A percentile compares a stretch with the other conserved stretches of the same genome.
Conservation (phyloP, 805 yeast genomes). For the Candida oleophila region DNA sequence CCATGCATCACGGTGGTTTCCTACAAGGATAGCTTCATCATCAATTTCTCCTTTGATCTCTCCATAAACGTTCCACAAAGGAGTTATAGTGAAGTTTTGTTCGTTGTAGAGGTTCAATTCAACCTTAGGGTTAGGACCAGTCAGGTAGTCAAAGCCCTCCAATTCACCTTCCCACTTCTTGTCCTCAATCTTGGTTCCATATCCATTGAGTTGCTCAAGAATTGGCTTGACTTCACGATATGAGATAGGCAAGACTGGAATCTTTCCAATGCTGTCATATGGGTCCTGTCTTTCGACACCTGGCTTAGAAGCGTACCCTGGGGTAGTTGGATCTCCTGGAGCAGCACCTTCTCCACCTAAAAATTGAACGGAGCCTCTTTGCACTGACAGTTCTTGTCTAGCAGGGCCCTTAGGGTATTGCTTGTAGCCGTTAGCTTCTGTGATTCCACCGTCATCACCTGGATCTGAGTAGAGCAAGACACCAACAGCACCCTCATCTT, state of each 20-base stretch:
- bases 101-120: slow-evolving; percentile 41
- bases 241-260: slow-evolving; percentile 44
- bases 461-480: slow-evolving; percentile 59
- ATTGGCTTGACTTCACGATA: slow-evolving; percentile 46
- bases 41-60: slow-evolving; percentile 39
- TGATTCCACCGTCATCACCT: slow-evolving; percentile 57
- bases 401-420: slow-evolving; percentile 68
- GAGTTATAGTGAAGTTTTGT: slow-evolving; percentile 39
- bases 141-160: slow-evolving; percentile 36
- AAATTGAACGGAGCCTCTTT: slow-evolving; percentile 60
- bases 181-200: slow-evolving; percentile 29
- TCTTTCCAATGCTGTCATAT: slow-evolving; percentile 31
- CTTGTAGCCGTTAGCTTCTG: slow-evolving; percentile 53
- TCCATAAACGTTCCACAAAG: slow-evolving; percentile 44
- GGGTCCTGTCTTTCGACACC: slow-evolving; percentile 37
- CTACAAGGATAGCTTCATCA: slow-evolving; percentile 41
- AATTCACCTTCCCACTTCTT: slow-evolving; percentile 39
- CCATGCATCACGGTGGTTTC: slow-evolving; percentile 49
- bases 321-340: slow-evolving; percentile 81
- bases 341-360: slow-evolving; percentile 47
- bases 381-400: slow-evolving; percentile 58
- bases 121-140: slow-evolving; percentile 37
- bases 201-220: slow-evolving; percentile 38
- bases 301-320: slow-evolving; percentile 61
- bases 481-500: slow-evolving; percentile 60